Percentiles rank a stretch among this genome's conserved stretches.
phyloP scores from a whole-genome alignment of 176 grass and related monocot genomes.

The Metroxylon sagu region DNA sequence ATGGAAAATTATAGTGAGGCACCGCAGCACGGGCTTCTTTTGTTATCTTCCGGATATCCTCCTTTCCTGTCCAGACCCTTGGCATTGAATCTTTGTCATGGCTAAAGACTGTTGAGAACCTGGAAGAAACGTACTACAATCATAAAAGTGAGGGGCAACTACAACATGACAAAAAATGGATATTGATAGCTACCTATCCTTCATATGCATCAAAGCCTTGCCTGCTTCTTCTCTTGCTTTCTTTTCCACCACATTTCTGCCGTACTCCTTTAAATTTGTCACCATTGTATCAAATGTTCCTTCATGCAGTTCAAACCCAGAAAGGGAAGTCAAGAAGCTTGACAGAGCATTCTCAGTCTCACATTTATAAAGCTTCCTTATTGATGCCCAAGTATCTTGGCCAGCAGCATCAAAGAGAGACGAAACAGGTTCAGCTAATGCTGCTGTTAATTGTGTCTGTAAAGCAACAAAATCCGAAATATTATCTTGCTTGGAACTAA shows the following conservation, averaged over 20 bases:
- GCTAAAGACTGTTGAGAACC: conserved; percentile 78
- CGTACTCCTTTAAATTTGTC: conserved; percentile 48
- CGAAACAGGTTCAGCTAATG: conserved; percentile 57
- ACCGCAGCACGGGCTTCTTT: conserved; percentile 66
- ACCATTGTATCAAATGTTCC: conserved; percentile 34
- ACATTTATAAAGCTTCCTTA: conserved; percentile 51
- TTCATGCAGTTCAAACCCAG: conserved; percentile 65
- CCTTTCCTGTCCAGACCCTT: conserved; percentile 65
- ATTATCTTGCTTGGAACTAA: neutral
- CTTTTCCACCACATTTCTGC: conserved; percentile 50
- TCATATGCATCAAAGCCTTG: conserved; percentile 75
- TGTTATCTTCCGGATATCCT: conserved; percentile 75
- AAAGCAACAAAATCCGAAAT: neutral
- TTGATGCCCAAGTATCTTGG: conserved; percentile 52
- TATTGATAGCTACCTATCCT: conserved; percentile 60
- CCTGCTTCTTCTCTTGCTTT: conserved; percentile 79
- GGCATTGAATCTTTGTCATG: conserved; percentile 65
- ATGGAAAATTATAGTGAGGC: conserved; percentile 10
- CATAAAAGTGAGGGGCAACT: conserved; percentile 14
- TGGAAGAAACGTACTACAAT: conserved; percentile 20
- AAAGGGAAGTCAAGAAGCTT: conserved; percentile 45
- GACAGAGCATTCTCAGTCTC: conserved; percentile 43
- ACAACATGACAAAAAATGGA: no score
- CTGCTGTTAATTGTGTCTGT: conserved; percentile 50
- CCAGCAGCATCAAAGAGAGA: conserved; percentile 55